Percentiles rank a stretch among this genome's conserved stretches.
Evolutionary conservation across 306 rosid species (phyloP).

Genomic region (Dalbergia cochinchinensis): DNA sequence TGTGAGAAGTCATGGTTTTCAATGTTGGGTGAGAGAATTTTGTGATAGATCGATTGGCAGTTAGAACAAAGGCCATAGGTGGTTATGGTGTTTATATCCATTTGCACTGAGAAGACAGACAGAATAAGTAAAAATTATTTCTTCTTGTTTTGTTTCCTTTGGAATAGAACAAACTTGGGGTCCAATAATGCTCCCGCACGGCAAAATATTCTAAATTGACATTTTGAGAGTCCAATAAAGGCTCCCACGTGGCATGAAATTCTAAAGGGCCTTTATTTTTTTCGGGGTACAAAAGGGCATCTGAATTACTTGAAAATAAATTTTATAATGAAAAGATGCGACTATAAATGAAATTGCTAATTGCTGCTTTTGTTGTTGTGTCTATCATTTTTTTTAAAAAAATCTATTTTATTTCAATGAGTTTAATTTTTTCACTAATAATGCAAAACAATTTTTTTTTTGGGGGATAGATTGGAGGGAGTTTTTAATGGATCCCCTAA

Average conservation of each 20-base stretch:
- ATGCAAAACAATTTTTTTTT: no score
- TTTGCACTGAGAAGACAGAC: not conserved
- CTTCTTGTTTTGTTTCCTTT: conserved; percentile 18
- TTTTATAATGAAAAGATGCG: not conserved
- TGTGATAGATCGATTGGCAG: not conserved
- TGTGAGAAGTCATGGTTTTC: not conserved
- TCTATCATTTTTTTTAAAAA: no score
- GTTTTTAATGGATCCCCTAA: not conserved
- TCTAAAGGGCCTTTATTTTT: not conserved
- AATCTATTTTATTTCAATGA: no score
- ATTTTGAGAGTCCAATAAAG: conserved; percentile 10
- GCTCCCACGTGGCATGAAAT: not conserved
- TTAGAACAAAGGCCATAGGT: not conserved
- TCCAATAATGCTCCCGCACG: conserved; percentile 3
- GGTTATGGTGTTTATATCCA: conserved; percentile 12
- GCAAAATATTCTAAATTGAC: not conserved
- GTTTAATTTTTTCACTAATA: no score
- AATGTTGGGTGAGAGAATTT: not conserved
- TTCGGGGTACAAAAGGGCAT: no score
- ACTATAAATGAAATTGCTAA: no score
- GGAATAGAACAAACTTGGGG: conserved; percentile 28
- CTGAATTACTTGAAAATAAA: not conserved
- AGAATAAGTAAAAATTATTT: not conserved
- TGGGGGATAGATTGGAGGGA: no score
- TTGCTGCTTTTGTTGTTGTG: no score